These are phyloP conservation scores for Acanthamoeba healyi DNA, from an alignment of 208 protist species.

Conservation along the genomic window DNA sequence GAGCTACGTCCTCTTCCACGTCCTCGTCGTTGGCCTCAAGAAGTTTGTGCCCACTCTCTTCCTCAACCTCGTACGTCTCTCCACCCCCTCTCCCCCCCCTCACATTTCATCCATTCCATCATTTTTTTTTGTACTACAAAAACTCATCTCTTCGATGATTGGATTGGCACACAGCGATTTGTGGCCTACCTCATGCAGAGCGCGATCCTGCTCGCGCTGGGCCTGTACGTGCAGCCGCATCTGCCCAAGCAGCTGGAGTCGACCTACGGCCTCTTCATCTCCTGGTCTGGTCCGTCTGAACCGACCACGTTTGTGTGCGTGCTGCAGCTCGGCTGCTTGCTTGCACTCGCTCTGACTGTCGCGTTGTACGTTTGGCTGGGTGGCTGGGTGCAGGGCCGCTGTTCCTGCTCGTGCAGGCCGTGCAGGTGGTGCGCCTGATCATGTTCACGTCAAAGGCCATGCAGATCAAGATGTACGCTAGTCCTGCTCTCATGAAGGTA, in stretches of 20 bases:
- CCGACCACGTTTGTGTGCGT: not conserved
- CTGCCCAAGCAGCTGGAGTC: slow-evolving; percentile 20
- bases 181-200: not conserved
- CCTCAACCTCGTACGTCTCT: slow-evolving; percentile 27
- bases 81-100: not conserved
- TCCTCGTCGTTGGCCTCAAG: not conserved
- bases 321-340: not conserved
- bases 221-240: slow-evolving; percentile 65
- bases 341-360: not conserved
- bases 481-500: slow-evolving; percentile 30
- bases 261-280: slow-evolving; percentile 36
- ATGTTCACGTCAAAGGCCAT: slow-evolving; percentile 63
- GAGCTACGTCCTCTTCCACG: slow-evolving; percentile 16
- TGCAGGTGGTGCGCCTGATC: slow-evolving; percentile 59
- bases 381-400: not conserved
- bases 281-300: slow-evolving; percentile 63
- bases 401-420: slow-evolving; percentile 49
- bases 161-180: no score
- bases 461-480: slow-evolving; percentile 29
- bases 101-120: slow-evolving; percentile 9
- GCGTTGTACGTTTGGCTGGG: not conserved
- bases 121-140: no score
- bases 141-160: no score
- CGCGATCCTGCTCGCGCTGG: not conserved
- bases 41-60: slow-evolving; percentile 53